Evolutionary conservation across 495 filamentous ascomycete species (phyloP).

Genomic region (Talaromyces proteolyticus): DNA sequence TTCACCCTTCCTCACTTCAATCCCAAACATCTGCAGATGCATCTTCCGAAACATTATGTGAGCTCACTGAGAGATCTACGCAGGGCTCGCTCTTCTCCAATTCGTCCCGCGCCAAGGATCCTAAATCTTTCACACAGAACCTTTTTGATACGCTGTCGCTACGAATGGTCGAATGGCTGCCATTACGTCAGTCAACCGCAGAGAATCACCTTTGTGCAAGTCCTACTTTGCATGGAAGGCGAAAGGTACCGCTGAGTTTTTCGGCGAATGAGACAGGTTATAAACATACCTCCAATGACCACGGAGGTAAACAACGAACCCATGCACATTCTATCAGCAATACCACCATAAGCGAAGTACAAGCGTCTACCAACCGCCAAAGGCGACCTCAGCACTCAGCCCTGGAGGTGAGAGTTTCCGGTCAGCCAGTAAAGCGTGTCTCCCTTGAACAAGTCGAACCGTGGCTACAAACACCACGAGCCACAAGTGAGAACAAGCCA

Average conservation of each 20-base stretch:
- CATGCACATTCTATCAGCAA: not conserved
- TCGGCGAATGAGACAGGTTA: not conserved
- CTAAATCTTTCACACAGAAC: slow-evolving; percentile 78
- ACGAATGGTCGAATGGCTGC: slow-evolving; percentile 76
- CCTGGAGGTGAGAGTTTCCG: slow-evolving; percentile 31
- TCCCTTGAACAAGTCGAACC: slow-evolving; percentile 33
- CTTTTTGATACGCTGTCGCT: slow-evolving; percentile 72
- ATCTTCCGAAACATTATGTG: not conserved
- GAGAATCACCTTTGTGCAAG: slow-evolving; percentile 13
- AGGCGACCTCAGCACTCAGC: slow-evolving; percentile 17
- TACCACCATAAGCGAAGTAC: not conserved
- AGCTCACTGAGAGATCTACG: slow-evolving; percentile 7
- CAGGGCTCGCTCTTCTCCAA: slow-evolving; percentile 17
- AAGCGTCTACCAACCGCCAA: not conserved
- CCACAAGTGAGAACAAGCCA: slow-evolving; percentile 27
- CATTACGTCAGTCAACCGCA: slow-evolving; percentile 37
- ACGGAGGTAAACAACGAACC: slow-evolving; percentile 11
- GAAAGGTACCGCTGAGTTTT: slow-evolving; percentile 3
- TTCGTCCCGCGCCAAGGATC: slow-evolving; percentile 61
- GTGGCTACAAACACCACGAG: slow-evolving; percentile 27
- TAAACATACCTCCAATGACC: not conserved
- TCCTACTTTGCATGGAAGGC: slow-evolving; percentile 10
- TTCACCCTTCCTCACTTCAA: not conserved
- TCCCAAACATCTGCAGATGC: not conserved
- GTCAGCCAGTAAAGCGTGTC: slow-evolving; percentile 34